Evolutionary conservation across 176 grass and related monocot species (phyloP).

Genomic region (Eragrostis nindensis): DNA sequence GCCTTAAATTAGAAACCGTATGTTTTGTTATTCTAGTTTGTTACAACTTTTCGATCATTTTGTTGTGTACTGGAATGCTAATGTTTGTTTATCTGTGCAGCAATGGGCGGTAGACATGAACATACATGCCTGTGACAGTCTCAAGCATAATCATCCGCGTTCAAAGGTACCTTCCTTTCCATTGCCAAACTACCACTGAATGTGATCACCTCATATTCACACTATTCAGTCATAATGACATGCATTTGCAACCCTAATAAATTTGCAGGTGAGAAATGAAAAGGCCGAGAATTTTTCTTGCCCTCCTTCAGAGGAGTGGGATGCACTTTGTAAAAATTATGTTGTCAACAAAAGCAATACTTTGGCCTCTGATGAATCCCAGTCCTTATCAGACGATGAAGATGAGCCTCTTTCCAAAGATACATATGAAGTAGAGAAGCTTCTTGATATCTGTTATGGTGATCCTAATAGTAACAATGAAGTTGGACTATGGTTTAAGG

Average conservation of each 20-base stretch:
- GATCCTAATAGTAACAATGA: no score
- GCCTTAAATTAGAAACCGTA: conserved; percentile 60
- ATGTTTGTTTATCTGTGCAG: conserved; percentile 32
- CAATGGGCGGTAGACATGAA: conserved; percentile 74
- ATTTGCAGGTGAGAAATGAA: conserved; percentile 37
- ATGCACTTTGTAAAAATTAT: no score
- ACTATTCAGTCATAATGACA: not conserved
- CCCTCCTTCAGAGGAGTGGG: no score
- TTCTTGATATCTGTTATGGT: no score
- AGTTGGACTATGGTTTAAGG: no score
- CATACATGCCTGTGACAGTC: conserved; percentile 59
- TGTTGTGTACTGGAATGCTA: not conserved
- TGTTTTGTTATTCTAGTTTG: not conserved
- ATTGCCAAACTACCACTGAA: not conserved
- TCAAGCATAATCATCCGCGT: conserved; percentile 61
- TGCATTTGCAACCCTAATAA: not conserved
- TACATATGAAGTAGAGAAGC: no score
- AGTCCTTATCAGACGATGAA: no score
- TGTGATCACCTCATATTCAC: not conserved
- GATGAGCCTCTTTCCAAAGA: no score
- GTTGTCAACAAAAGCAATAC: no score
- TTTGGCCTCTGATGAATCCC: no score
- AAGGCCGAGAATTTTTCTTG: no score
- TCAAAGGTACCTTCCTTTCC: conserved; percentile 48
- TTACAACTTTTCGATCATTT: not conserved